Base-by-base conservation (phyloP, 805 yeast species). In the Ogataea henricii region DNA sequence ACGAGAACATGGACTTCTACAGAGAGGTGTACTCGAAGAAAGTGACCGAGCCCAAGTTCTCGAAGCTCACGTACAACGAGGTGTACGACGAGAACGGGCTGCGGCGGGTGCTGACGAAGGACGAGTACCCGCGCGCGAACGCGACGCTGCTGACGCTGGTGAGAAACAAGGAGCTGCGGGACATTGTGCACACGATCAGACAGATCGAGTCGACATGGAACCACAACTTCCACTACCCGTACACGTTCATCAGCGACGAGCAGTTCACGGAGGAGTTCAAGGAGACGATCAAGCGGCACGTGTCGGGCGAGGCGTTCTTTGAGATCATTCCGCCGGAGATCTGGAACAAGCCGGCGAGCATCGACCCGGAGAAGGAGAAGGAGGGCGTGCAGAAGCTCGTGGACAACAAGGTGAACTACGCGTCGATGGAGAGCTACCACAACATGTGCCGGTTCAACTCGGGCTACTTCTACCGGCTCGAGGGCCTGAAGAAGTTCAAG, bases 241-340 rank as follows among this genome's bases (percentile, higher is more conserved):
- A 96, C 92, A 90, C 91, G 23, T 94, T 92, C 63, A 76, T 92
- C 56, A 90, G 89, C 66, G 96, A 92, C 64, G 87, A 82, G 50
- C 80, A 74, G 30, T 94, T 92, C 68, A 74, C 82, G 25, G 87
- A 86, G 1, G 92, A 87, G 58, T 92, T 94, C 66, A 85, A 72
- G 57, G 62, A 65, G 10, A 66, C 69, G 13, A 74, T 87, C 34
- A 65, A 57, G 36, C 65, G 83, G 29, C 78, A 75, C 27, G 68
- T 82, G 0, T 66, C 61, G 7, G 68, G 84, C 9, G 67, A 71
- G 27, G 65, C 75, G 46, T 67, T 66, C 48, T 83, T 80, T 59
- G 84, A 78, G 67, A 65, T 53, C 77, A 76, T 82, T 17, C 82
- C 84, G 0, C 47, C 60, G 2, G 73, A 68, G 20, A 54, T 75